Conservation (phyloP, 139 green algal genomes). For the Chlorella sorokiniana region DNA sequence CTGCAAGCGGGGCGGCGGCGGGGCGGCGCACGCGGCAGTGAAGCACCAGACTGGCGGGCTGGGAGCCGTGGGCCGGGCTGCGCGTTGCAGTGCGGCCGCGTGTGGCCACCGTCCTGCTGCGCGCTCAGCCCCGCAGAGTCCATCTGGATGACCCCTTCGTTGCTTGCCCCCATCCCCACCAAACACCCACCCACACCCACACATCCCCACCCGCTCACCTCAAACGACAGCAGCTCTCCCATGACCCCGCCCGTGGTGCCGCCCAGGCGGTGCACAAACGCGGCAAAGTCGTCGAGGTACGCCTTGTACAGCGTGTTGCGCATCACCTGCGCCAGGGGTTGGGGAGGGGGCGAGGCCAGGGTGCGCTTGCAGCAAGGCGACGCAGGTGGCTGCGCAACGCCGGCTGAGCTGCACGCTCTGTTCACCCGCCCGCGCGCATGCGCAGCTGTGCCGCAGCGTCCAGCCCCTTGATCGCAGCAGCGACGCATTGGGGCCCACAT, state of each 20-base stretch:
- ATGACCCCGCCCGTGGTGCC: constrained; percentile 92
- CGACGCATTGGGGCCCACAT: not conserved
- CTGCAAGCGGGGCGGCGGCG: constrained; percentile 35
- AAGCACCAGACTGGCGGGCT: too few relatives aligned
- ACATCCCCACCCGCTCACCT: constrained; percentile 56
- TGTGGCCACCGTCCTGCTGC: too few relatives aligned
- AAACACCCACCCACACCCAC: too few relatives aligned
- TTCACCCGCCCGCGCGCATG: too few relatives aligned
- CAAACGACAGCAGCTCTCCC: constrained; percentile 93
- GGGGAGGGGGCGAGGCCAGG: constrained; percentile 38
- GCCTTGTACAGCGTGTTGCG: constrained; percentile 98
- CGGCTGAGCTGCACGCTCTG: too few relatives aligned
- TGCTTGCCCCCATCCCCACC: not conserved
- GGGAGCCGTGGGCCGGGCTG: too few relatives aligned
- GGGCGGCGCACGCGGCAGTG: not conserved
- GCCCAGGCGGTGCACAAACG: constrained; percentile 81
- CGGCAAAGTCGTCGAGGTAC: constrained; percentile 97
- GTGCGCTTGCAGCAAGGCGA: not conserved
- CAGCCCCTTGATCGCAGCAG: too few relatives aligned
- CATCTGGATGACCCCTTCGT: too few relatives aligned
- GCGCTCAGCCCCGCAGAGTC: too few relatives aligned
- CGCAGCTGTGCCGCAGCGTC: too few relatives aligned
- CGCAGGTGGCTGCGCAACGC: too few relatives aligned
- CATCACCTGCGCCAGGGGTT: constrained; percentile 77
- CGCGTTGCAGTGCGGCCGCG: too few relatives aligned